Base-by-base conservation (phyloP, 495 filamentous ascomycete genomes). In the Hapsidospora chrysogenum region DNA sequence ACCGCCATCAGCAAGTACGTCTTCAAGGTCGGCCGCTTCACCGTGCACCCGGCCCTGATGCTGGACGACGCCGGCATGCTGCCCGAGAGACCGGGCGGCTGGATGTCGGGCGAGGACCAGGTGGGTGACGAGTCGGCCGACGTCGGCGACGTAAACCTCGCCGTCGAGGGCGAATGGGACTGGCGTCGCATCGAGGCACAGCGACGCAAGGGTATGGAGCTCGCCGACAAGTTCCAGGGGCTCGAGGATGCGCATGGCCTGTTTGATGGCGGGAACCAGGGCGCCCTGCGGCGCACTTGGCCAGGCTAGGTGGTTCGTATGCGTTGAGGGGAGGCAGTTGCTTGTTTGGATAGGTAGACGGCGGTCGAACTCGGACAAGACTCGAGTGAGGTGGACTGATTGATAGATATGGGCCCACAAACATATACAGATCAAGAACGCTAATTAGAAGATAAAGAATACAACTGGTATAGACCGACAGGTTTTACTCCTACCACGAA, bases 1-100 rank as follows among this genome's bases (percentile, higher is more conserved):
- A 78, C 74, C 2, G 78, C 72, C 3, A 44, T 95, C 10, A 77
- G 73, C 44, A 87, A 92, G 60, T 95, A 92, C 49, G 85, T 92
- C 2, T 77, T 84, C 46, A 95, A 95, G 61, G 71, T 80, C 46
- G 86, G 85, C 0, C 61, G 89, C 13, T 57, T 86, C 42, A 97
- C 87, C 5, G 69, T 95, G 5, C 68, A 82, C 25, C 84, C 87
- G 5, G 84, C 87, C 51, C 58, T 79, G 20, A 64, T 89, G 9
- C 59, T 95, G 10, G 57, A 67, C 30, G 66, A 75, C 26, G 72
- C 70, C 25, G 71, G 72, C 8, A 56, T 93, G 48, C 57, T 96
- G 14, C 80, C 80, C 2, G 49, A 57, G 56, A 44, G 74, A 50
- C 47, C 65, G 39, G 52, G 51, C 35, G 40, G 72, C 48, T 58